Base-by-base conservation (phyloP, 257 asterid genomes). In the Cordia subcordata region DNA sequence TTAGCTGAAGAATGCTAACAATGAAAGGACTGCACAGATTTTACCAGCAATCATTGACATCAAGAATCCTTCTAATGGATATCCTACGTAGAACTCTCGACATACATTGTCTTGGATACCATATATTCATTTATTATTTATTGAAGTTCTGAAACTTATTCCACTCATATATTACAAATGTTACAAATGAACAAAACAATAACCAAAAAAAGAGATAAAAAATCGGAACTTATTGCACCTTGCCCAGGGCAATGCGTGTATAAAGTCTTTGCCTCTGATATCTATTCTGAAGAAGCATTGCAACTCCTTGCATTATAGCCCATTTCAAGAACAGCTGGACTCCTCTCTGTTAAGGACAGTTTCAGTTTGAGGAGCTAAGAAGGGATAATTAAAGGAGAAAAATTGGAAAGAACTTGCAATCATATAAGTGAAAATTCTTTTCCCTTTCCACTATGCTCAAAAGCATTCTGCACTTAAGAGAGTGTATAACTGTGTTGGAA, bases 251-350 rank as follows among this genome's bases (percentile, higher is more conserved):
- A 71, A 91, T 91, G 15, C 98, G 96, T 55, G 98, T 91, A 67
- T 91, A 91, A 33, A 91, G 86, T 72, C 98, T 82, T 84, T 91
- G 98, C 66, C 96, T 71, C 64, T 91, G 98, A 72, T 91, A 91
- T 75, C 82, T 82, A 65, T 91, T 88, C 74, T 91, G 98, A 73
- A 88, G 96, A 64, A 91, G 77, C 98, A 91, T 91, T 55, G 94
- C 84, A 75, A 88, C 76, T 38, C 96, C 98, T 84, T 91, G 98
- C 95, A 91, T 84, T 49, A 88, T 85, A 61, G 98, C 98, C 98
- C 98, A 91, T 66, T 69, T 72, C 79, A 91, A 66, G 65, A 80
- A 91, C 61, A 91, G 79, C 67, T 80, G 82, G 14, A 91, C 85
- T 46, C 96, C 98, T 72, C 64, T 74, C 98, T 91, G 89, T 76